phyloP scores from a whole-genome alignment of 768 basidiomycete species.

The Dacryopinax primogenitus region DNA sequence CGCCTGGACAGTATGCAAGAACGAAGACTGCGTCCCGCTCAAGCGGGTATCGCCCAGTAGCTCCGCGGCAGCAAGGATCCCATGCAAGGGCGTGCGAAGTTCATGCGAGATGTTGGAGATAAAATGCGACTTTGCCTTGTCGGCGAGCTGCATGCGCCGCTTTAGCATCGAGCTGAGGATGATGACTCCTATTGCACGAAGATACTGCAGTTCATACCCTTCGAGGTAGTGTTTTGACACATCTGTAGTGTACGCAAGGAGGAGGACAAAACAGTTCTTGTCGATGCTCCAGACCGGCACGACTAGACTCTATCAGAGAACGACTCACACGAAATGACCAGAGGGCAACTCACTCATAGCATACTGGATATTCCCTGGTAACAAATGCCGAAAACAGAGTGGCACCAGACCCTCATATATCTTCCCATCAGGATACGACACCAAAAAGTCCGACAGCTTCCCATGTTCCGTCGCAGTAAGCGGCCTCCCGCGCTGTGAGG shows the following conservation, averaged over 20 bases:
- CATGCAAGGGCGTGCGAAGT: slow-evolving; percentile 68
- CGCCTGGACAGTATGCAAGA: slow-evolving; percentile 84
- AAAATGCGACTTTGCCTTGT: slow-evolving; percentile 85
- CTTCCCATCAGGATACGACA: slow-evolving; percentile 69
- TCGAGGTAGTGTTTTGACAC: slow-evolving; percentile 58
- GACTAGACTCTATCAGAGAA: slow-evolving; percentile 31
- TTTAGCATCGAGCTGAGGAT: slow-evolving; percentile 88
- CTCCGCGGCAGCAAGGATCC: slow-evolving; percentile 88
- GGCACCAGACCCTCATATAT: slow-evolving; percentile 81
- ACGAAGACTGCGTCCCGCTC: slow-evolving; percentile 68
- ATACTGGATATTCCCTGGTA: slow-evolving; percentile 73
- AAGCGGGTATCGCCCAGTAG: slow-evolving; percentile 75
- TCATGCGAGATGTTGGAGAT: slow-evolving; percentile 92
- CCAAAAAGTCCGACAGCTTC: slow-evolving; percentile 63
- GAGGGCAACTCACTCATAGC: slow-evolving; percentile 54
- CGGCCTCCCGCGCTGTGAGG: slow-evolving; percentile 27
- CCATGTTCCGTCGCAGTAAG: slow-evolving; percentile 60
- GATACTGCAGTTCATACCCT: slow-evolving; percentile 58
- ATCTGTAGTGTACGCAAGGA: slow-evolving; percentile 77
- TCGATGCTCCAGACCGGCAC: slow-evolving; percentile 91
- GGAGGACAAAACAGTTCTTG: slow-evolving; percentile 77
- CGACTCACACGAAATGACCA: background rate
- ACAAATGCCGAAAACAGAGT: slow-evolving; percentile 63
- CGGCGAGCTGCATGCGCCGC: slow-evolving; percentile 82
- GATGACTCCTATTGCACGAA: slow-evolving; percentile 86